Base-by-base conservation (phyloP, 225 moss, liverwort and hornwort genomes). In the Anthoceros angustus region DNA sequence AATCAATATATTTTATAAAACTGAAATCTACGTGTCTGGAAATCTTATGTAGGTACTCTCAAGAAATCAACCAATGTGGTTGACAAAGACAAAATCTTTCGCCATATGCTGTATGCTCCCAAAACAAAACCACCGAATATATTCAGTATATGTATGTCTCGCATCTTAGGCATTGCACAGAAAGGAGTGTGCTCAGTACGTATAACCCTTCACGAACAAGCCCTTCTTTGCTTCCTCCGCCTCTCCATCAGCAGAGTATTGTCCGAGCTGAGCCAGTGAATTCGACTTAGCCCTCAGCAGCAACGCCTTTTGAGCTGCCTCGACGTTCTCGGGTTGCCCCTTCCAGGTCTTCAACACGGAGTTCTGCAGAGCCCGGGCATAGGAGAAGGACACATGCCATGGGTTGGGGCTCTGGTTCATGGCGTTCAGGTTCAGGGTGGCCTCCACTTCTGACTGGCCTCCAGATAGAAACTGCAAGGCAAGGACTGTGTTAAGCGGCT, bases 381-480 rank as follows among this genome's bases (percentile, higher is more conserved):
- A 83, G 20, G 83, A 83, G 70, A 83, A 83, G 2, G 83, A 83
- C 20, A 83, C 80, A 41, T 83, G 83, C 83, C 83, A 83, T 16
- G 80, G 83, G 73, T 83, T 83, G 39, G 83, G 83, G 73, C 71
- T 77, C 72, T 66, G 80, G 64, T 80, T 83, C 83, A 83, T 83
- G 1, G 83, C 83, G 46, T 83, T 83, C 70, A 83, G 62, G 63
- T 83, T 83, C 21, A 83, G 66, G 39, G 83, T 83, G 40, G 83
- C 80, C 67, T 83, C 83, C 70, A 83, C 80, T 74, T 83, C 80
- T 14, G 83, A 83, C 71, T 83, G 83, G 12, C 83, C 80, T 68
- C 83, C 80, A 26, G 80, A 83, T 64, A 83, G 68, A 62, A 83
- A 83, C 80, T 80, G 75, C 72, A 75, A 18, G 69, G 21, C 65